Conservation (phyloP, 768 basidiomycete genomes). For the Lactifluus volemus region DNA sequence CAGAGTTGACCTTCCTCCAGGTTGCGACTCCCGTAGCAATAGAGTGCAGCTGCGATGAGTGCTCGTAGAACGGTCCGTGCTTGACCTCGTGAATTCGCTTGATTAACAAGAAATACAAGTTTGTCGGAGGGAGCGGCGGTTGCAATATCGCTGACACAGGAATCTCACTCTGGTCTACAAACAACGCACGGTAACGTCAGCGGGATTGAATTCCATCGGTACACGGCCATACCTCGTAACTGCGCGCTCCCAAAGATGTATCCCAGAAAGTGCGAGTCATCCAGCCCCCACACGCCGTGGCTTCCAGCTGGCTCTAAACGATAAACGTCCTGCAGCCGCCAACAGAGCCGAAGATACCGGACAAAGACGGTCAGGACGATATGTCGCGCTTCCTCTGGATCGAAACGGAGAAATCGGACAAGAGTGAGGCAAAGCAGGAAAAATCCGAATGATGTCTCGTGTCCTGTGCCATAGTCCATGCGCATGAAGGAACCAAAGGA, state of each 20-base stretch:
- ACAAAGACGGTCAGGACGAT: conserved; percentile 55
- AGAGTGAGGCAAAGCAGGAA: conserved; percentile 70
- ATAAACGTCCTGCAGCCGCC: conserved; percentile 83
- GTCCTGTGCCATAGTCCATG: conserved; percentile 96
- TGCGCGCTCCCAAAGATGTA: conserved; percentile 91
- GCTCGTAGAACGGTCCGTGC: conserved; percentile 82
- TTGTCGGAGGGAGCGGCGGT: conserved; percentile 50
- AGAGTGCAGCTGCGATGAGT: conserved; percentile 81
- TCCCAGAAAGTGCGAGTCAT: conserved; percentile 83
- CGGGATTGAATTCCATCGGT: not conserved
- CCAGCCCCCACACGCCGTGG: conserved; percentile 97
- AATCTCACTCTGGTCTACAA: conserved; percentile 50
- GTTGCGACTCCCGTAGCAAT: conserved; percentile 84
- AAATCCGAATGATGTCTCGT: conserved; percentile 82
- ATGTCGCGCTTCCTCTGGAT: conserved; percentile 51
- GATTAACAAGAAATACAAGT: conserved; percentile 75
- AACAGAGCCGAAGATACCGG: conserved; percentile 75
- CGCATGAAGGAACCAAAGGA: conserved; percentile 88
- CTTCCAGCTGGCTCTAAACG: conserved; percentile 92
- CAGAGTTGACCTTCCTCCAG: conserved; percentile 86
- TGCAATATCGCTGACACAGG: conserved; percentile 58
- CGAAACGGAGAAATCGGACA: conserved; percentile 52
- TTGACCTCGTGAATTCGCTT: conserved; percentile 75
- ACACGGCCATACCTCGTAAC: conserved; percentile 49
- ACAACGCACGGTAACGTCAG: conserved; percentile 1